A percentile compares a stretch with the other conserved stretches of the same genome.
phyloP scores from a whole-genome alignment of 2,329 filamentous ascomycete genomes.

The Alternaria infectoria region DNA sequence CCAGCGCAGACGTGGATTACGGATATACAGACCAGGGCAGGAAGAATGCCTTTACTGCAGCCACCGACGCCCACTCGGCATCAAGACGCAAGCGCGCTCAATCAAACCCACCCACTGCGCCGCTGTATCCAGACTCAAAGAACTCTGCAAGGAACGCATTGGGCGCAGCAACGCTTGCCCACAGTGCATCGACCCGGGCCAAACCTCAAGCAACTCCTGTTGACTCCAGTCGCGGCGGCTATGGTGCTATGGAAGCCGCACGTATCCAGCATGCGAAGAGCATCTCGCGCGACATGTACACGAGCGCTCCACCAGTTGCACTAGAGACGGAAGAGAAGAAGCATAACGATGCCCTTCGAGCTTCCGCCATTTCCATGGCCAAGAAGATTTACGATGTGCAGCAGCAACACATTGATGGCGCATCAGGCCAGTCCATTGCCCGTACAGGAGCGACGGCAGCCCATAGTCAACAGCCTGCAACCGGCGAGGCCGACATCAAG shows the following conservation, averaged over 20 bases:
- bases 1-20: conserved; percentile 55
- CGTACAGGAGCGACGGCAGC: conserved; percentile 45
- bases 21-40: conserved; percentile 59
- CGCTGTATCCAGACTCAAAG: conserved; percentile 61
- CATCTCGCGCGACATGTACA: conserved; percentile 77
- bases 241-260: conserved; percentile 65
- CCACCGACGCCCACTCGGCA: conserved; percentile 74
- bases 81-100: conserved; percentile 65
- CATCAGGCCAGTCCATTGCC: conserved; percentile 41
- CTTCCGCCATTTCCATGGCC: conserved; percentile 88
- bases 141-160: conserved; percentile 72
- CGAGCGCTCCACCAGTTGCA: conserved; percentile 73
- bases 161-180: conserved; percentile 73
- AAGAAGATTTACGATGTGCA: conserved; percentile 81
- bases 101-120: conserved; percentile 60
- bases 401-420: conserved; percentile 64
- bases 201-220: conserved; percentile 20
- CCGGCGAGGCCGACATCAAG: conserved; percentile 56
- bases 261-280: conserved; percentile 70
- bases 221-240: conserved; percentile 51
- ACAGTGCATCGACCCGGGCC: conserved; percentile 51
- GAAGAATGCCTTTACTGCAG: conserved; percentile 74
- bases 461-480: conserved; percentile 34
- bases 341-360: conserved; percentile 74
- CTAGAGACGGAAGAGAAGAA: conserved; percentile 76